Conservation (phyloP, 352 stramenopile genomes). For the Phytopythium montanum region DNA sequence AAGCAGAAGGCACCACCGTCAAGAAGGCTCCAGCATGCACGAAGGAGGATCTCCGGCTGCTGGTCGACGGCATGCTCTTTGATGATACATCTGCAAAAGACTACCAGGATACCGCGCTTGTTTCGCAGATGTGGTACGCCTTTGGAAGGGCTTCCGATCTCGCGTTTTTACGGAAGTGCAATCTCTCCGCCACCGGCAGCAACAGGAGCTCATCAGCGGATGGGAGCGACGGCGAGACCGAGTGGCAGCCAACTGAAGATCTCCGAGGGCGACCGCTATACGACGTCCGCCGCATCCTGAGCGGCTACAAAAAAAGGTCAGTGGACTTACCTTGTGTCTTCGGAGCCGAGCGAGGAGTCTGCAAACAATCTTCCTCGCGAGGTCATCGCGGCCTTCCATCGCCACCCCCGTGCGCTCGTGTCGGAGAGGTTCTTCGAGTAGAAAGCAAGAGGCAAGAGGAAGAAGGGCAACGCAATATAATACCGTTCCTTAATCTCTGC, state of each 20-base stretch:
- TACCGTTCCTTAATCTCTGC: no score
- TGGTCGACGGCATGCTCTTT: slow-evolving; percentile 4
- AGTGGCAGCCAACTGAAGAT: no score
- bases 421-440: background rate
- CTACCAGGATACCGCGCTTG: slow-evolving; percentile 16
- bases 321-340: background rate
- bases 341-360: background rate
- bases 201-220: background rate
- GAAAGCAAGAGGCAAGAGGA: background rate
- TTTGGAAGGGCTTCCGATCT: slow-evolving; percentile 17
- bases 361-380: background rate
- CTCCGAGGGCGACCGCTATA: background rate
- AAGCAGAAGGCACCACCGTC: slow-evolving; percentile 8
- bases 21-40: slow-evolving; percentile 12
- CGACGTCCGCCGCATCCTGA: background rate
- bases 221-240: no score
- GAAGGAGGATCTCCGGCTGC: slow-evolving; percentile 8
- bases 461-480: no score
- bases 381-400: background rate
- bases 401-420: background rate
- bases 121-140: slow-evolving; percentile 14
- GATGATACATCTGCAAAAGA: slow-evolving; percentile 1
- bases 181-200: background rate
- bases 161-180: slow-evolving; percentile 10
- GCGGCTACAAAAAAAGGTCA: background rate